A percentile compares a stretch with the other conserved stretches of the same genome.
phyloP scores from a whole-genome alignment of 257 asterid genomes.

The Solanum sejunctum region DNA sequence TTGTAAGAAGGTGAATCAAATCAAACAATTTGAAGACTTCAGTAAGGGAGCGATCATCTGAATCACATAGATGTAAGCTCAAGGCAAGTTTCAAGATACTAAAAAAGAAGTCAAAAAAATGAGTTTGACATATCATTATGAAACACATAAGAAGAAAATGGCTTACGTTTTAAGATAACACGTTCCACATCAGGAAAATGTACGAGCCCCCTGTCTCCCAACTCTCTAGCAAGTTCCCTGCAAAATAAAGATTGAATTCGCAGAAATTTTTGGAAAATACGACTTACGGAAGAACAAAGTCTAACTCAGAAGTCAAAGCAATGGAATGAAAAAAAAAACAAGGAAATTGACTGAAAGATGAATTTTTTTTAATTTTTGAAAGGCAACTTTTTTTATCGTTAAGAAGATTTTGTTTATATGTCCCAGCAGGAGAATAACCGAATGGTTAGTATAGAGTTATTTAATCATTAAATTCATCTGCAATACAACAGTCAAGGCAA shows the following conservation, averaged over 20 bases:
- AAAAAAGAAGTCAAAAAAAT: neutral
- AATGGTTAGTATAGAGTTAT: neutral
- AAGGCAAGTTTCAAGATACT: neutral
- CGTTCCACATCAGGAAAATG: conserved; percentile 61
- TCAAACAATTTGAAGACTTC: conserved; percentile 94
- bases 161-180: conserved; percentile 60
- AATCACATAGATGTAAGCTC: conserved; percentile 7
- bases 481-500: too few species aligned
- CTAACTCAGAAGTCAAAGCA: neutral
- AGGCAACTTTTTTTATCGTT: neutral
- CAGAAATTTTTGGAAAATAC: neutral
- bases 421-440: neutral
- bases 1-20: conserved; percentile 69
- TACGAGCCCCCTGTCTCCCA: conserved; percentile 50
- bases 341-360: neutral
- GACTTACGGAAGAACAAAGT: neutral
- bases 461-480: neutral
- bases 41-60: conserved; percentile 69
- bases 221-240: conserved; percentile 83
- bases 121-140: neutral
- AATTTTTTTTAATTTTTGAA: neutral
- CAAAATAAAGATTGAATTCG: neutral
- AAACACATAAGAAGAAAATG: neutral
- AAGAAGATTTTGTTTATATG: neutral
- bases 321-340: neutral